Percentiles rank a stretch among this genome's conserved stretches.
Evolutionary conservation across 176 grass and related monocot genomes (phyloP).

Genomic region (Saccharum spontaneum): DNA sequence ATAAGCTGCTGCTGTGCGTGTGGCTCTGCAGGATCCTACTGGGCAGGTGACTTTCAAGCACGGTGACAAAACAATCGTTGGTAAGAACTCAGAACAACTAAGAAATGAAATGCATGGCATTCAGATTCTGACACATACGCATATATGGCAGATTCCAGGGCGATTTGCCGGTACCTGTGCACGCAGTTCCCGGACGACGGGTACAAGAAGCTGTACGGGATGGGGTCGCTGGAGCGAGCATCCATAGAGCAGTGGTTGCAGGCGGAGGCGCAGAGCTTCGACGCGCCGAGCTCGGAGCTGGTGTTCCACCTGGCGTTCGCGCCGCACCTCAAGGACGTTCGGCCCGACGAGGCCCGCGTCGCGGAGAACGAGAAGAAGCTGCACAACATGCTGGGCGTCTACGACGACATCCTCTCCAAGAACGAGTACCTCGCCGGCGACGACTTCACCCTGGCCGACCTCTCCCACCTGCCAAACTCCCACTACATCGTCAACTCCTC

Average conservation of each 20-base stretch:
- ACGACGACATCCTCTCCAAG: slow-evolving; percentile 53
- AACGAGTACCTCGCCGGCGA: slow-evolving; percentile 52
- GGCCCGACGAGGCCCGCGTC: slow-evolving; percentile 48
- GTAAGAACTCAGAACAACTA: slow-evolving; percentile 28
- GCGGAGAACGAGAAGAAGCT: slow-evolving; percentile 56
- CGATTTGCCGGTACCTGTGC: slow-evolving; percentile 67
- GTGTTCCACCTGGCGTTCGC: slow-evolving; percentile 86
- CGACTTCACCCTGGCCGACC: slow-evolving; percentile 67
- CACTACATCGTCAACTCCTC: slow-evolving; percentile 63
- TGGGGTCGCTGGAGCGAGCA: slow-evolving; percentile 65
- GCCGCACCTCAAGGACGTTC: slow-evolving; percentile 40
- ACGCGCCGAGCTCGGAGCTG: slow-evolving; percentile 59
- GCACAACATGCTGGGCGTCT: slow-evolving; percentile 47
- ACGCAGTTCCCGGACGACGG: slow-evolving; percentile 56
- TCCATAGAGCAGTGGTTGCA: slow-evolving; percentile 89
- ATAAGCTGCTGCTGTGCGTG: not conserved
- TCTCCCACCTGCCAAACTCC: slow-evolving; percentile 75
- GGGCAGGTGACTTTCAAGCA: slow-evolving; percentile 90
- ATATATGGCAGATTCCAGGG: slow-evolving; percentile 62
- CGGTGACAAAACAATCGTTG: slow-evolving; percentile 59
- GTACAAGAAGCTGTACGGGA: slow-evolving; percentile 61
- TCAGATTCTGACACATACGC: too few species aligned
- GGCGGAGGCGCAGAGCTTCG: slow-evolving; percentile 63
- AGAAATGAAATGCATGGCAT: too few species aligned
- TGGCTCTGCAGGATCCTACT: slow-evolving; percentile 63